Conservation (phyloP, 257 asterid genomes). For the Lycium barbarum region DNA sequence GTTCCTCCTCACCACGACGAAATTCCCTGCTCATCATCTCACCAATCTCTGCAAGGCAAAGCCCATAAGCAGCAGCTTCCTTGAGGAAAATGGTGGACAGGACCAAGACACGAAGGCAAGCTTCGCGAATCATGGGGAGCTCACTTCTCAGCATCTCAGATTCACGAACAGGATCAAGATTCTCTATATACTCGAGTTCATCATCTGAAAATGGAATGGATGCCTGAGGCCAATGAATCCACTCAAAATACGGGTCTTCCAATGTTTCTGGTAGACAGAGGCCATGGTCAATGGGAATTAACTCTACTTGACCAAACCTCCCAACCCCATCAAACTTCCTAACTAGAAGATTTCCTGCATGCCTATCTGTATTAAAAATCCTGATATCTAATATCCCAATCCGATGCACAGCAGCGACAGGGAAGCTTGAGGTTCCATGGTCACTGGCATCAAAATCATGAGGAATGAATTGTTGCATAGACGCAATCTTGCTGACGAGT, state of each 20-base stretch:
- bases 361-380: slow-evolving; percentile 95
- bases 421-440: slow-evolving; percentile 94
- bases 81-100: slow-evolving; percentile 85
- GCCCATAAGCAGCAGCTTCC: slow-evolving; percentile 82
- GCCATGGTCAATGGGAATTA: slow-evolving; percentile 94
- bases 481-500: slow-evolving; percentile 90
- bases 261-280: slow-evolving; percentile 91
- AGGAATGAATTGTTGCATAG: slow-evolving; percentile 78
- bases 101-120: slow-evolving; percentile 80
- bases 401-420: slow-evolving; percentile 87
- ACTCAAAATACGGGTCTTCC: slow-evolving; percentile 97
- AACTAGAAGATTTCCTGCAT: slow-evolving; percentile 93
- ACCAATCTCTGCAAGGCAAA: slow-evolving; percentile 95
- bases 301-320: slow-evolving; percentile 84
- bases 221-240: slow-evolving; percentile 99
- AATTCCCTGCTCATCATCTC: slow-evolving; percentile 98
- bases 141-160: slow-evolving; percentile 77
- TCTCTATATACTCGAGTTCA: slow-evolving; percentile 79
- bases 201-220: slow-evolving; percentile 94
- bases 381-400: slow-evolving; percentile 96
- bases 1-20: slow-evolving; percentile 89
- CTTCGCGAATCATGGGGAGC: slow-evolving; percentile 94
- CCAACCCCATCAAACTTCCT: slow-evolving; percentile 86
- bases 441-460: slow-evolving; percentile 98
- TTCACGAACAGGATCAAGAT: slow-evolving; percentile 76